These are phyloP conservation scores for Rhodotorula sp. DNA, from an alignment of 1,284 basidiomycete genomes.

Conservation along the genomic window DNA sequence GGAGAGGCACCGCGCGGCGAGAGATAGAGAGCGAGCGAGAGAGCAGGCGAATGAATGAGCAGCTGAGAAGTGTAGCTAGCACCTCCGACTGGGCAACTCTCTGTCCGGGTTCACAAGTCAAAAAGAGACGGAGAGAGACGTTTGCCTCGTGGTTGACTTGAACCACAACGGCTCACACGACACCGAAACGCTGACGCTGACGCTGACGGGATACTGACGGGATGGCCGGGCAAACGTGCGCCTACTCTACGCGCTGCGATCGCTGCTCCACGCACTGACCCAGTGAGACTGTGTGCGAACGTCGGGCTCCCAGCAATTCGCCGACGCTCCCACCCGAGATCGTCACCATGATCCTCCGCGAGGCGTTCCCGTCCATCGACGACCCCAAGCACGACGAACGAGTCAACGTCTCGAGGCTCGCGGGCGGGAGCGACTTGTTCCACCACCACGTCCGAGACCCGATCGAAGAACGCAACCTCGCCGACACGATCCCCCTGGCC, in stretches of 20 bases:
- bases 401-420: too few species aligned
- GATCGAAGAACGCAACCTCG: background rate
- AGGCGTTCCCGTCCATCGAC: background rate
- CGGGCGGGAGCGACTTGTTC: background rate
- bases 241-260: background rate
- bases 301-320: too few species aligned
- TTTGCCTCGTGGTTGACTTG: too few species aligned
- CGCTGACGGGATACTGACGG: too few species aligned
- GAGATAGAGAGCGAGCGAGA: background rate
- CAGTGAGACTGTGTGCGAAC: background rate
- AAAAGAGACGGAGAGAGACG: too few species aligned
- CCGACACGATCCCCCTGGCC: too few species aligned
- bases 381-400: background rate
- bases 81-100: too few species aligned
- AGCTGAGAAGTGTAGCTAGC: too few species aligned
- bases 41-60: background rate
- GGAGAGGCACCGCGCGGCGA: background rate
- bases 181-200: background rate
- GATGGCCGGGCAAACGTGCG: too few species aligned
- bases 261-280: background rate
- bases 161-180: background rate
- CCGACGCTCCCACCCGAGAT: constrained; percentile 6
- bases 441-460: constrained; percentile 3
- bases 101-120: too few species aligned
- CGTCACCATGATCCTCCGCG: constrained; percentile 8